phyloP scores from a whole-genome alignment of 1,139 yeast species.

The Tardiomyces digboiensis region DNA sequence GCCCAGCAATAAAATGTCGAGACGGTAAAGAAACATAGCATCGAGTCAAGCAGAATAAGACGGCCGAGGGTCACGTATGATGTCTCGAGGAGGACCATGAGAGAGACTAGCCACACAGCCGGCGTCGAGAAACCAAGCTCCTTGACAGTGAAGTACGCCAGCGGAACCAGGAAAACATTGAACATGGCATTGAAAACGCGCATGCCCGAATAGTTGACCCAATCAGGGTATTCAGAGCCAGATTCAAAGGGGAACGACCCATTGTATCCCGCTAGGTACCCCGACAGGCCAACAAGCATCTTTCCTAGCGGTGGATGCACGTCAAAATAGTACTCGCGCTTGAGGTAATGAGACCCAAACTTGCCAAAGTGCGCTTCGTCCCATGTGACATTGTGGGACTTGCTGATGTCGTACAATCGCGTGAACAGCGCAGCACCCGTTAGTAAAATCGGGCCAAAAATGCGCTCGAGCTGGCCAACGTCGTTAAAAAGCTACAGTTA shows the following conservation, averaged over 20 bases:
- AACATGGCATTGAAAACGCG: constrained; percentile 88
- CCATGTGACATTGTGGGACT: constrained; percentile 71
- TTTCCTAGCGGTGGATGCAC: constrained; percentile 99
- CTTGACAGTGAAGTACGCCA: constrained; percentile 88
- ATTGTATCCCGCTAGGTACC: constrained; percentile 88
- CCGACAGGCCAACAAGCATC: constrained; percentile 93
- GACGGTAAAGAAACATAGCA: constrained; percentile 87
- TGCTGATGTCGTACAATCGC: constrained; percentile 59
- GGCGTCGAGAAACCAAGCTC: constrained; percentile 74
- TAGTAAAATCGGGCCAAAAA: constrained; percentile 44
- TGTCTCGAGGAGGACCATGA: constrained; percentile 80
- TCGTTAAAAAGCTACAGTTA: constrained; percentile 9
- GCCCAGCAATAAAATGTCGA: constrained; percentile 70
- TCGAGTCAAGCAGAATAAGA: constrained; percentile 91
- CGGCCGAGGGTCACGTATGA: constrained; percentile 86
- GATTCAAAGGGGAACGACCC: constrained; percentile 95
- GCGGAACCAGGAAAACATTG: constrained; percentile 83
- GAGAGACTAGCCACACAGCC: constrained; percentile 80
- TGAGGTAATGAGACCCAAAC: constrained; percentile 85
- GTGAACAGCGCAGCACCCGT: constrained; percentile 57
- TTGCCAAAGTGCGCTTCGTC: constrained; percentile 68
- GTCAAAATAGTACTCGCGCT: constrained; percentile 93
- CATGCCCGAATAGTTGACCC: constrained; percentile 84
- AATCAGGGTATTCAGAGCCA: constrained; percentile 78
- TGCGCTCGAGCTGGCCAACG: constrained; percentile 30